Evolutionary conservation across 192 early-diverging fungal species (phyloP).

Genomic region (Helicostylum pulchrum): DNA sequence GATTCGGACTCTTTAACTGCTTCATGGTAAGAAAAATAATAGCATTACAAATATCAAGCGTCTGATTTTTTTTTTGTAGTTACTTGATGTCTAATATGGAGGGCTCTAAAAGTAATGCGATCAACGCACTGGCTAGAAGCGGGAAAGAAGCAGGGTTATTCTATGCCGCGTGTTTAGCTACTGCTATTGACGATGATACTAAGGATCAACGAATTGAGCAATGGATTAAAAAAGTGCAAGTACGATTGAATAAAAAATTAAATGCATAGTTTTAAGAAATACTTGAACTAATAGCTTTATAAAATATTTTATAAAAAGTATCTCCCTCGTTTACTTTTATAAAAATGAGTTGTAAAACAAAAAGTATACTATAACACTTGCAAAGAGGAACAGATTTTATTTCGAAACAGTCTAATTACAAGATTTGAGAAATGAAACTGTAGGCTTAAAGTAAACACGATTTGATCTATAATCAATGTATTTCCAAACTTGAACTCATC

Average conservation of each 20-base stretch:
- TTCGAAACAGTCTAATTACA: too few relatives aligned
- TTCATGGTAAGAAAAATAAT: constrained; percentile 22
- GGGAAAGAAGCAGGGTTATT: constrained; percentile 12
- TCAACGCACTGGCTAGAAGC: constrained; percentile 8
- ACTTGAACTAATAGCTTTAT: too few relatives aligned
- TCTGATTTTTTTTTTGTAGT: neutral
- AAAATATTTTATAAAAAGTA: too few relatives aligned
- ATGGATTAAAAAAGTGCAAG: constrained; percentile 7
- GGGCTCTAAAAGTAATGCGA: constrained; percentile 12
- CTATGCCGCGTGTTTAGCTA: constrained; percentile 11
- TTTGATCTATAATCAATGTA: too few relatives aligned
- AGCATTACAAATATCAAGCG: neutral
- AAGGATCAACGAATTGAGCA: neutral
- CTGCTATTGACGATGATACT: neutral
- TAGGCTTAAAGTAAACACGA: too few relatives aligned
- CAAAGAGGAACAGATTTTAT: too few relatives aligned
- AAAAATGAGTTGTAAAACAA: too few relatives aligned
- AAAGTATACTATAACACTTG: too few relatives aligned
- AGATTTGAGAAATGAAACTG: too few relatives aligned
- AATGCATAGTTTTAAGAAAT: neutral
- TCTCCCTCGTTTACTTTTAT: too few relatives aligned
- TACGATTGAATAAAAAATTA: neutral
- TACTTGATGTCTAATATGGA: constrained; percentile 4
- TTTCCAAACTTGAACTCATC: too few relatives aligned
- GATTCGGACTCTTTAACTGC: constrained; percentile 25